These are phyloP conservation scores for Porcisia hertigi DNA, from an alignment of 208 protist species.

Conservation along the genomic window DNA sequence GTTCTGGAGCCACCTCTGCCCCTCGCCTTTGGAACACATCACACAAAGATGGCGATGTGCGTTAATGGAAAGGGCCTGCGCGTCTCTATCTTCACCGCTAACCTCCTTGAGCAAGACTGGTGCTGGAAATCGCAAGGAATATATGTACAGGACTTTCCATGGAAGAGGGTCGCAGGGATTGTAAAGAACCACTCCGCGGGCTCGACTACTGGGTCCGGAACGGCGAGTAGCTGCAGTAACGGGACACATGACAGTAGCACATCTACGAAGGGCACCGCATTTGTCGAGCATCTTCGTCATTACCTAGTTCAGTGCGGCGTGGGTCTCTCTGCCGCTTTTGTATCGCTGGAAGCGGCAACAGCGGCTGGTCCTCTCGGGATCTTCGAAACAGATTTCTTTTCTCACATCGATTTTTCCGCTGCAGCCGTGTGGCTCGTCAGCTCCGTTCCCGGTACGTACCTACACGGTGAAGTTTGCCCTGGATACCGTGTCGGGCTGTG, in stretches of 20 bases:
- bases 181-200: not conserved
- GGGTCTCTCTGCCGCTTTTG: slow-evolving; percentile 1
- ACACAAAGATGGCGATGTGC: slow-evolving; percentile 74
- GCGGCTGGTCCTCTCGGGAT: slow-evolving; percentile 21
- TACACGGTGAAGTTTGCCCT: slow-evolving; percentile 15
- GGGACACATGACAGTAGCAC: not conserved
- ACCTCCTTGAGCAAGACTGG: slow-evolving; percentile 79
- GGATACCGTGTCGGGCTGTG: slow-evolving; percentile 41
- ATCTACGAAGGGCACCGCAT: slow-evolving; percentile 29
- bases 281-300: slow-evolving; percentile 42
- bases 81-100: slow-evolving; percentile 72
- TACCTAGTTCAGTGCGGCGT: slow-evolving; percentile 26
- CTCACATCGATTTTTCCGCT: slow-evolving; percentile 60
- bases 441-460: slow-evolving; percentile 64
- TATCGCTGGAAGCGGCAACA: slow-evolving; percentile 2
- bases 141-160: slow-evolving; percentile 86
- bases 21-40: slow-evolving; percentile 79
- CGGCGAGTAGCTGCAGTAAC: not conserved
- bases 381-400: slow-evolving; percentile 42
- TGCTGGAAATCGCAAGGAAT: slow-evolving; percentile 69
- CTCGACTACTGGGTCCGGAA: not conserved
- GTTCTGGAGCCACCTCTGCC: slow-evolving; percentile 70
- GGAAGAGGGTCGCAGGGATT: not conserved
- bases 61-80: slow-evolving; percentile 62
- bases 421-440: slow-evolving; percentile 63